phyloP scores from a whole-genome alignment of 2,329 filamentous ascomycete genomes.

The Saccharata proteae region DNA sequence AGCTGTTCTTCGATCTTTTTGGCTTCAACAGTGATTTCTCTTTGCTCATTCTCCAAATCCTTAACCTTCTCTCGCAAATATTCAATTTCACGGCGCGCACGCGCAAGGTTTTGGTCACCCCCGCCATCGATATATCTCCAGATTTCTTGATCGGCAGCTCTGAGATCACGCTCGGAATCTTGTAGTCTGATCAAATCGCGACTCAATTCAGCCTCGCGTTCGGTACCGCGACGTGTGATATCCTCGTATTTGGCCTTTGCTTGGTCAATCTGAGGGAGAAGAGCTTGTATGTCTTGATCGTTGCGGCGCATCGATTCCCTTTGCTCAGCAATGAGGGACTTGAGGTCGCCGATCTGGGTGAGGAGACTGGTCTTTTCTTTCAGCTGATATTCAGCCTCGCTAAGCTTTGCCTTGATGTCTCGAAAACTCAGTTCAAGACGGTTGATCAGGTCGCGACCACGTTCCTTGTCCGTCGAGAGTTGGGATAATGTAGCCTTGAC shows the following conservation, averaged over 20 bases:
- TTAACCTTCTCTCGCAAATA: slow-evolving; percentile 54
- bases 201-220: slow-evolving; percentile 60
- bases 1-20: slow-evolving; percentile 70
- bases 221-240: slow-evolving; percentile 55
- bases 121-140: slow-evolving; percentile 65
- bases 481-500: slow-evolving; percentile 54
- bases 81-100: slow-evolving; percentile 57
- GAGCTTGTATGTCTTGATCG: slow-evolving; percentile 60
- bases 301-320: slow-evolving; percentile 56
- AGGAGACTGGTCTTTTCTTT: slow-evolving; percentile 67
- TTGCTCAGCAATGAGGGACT: slow-evolving; percentile 54
- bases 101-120: slow-evolving; percentile 58
- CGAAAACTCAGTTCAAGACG: slow-evolving; percentile 65
- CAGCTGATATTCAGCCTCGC: slow-evolving; percentile 57
- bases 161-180: slow-evolving; percentile 65
- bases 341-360: slow-evolving; percentile 61
- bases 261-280: slow-evolving; percentile 64
- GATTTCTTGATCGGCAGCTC: slow-evolving; percentile 64
- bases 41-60: slow-evolving; percentile 55
- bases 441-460: slow-evolving; percentile 54
- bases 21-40: slow-evolving; percentile 53
- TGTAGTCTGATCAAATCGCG: slow-evolving; percentile 60
- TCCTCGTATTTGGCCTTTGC: slow-evolving; percentile 69
- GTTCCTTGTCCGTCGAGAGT: slow-evolving; percentile 58
- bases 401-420: slow-evolving; percentile 62